Conservation (phyloP, 2,329 filamentous ascomycete genomes). For the Colletotrichum limetticola region DNA sequence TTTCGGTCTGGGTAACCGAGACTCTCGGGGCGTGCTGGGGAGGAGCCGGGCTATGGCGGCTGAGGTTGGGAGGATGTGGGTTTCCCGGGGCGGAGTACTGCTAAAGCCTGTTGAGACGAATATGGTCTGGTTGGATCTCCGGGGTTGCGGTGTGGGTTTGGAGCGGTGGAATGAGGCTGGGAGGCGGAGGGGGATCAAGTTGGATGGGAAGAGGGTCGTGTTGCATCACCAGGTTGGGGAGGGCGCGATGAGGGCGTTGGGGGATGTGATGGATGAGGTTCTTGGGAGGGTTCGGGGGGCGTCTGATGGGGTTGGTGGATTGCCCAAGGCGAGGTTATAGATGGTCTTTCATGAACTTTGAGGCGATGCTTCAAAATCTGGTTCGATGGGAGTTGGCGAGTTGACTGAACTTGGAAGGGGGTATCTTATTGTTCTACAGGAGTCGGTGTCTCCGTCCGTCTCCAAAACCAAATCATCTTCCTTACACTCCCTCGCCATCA, state of each 20-base stretch:
- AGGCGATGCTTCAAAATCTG: background rate
- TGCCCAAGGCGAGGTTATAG: slow-evolving; percentile 13
- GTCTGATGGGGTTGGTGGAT: background rate
- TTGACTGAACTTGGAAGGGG: slow-evolving; percentile 1
- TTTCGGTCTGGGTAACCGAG: slow-evolving; percentile 64
- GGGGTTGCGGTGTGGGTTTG: background rate
- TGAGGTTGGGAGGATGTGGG: slow-evolving; percentile 71
- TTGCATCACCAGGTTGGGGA: slow-evolving; percentile 30
- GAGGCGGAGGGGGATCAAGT: background rate
- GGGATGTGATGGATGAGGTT: slow-evolving; percentile 6
- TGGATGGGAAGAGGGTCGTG: slow-evolving; percentile 27
- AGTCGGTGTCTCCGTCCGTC: background rate
- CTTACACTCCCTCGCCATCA: slow-evolving; percentile 65
- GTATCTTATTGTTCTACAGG: slow-evolving; percentile 26
- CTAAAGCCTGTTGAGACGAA: slow-evolving; percentile 77
- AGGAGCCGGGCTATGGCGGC: slow-evolving; percentile 67
- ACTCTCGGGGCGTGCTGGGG: slow-evolving; percentile 50
- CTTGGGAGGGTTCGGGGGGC: background rate
- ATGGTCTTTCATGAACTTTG: background rate
- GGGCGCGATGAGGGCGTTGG: slow-evolving; percentile 8
- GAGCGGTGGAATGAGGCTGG: slow-evolving; percentile 20
- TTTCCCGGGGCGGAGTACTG: slow-evolving; percentile 70
- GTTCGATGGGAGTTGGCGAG: no score
- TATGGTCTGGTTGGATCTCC: slow-evolving; percentile 74
- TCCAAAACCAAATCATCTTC: background rate